Percentiles rank a stretch among this genome's conserved stretches.
phyloP scores from a whole-genome alignment of 1,284 basidiomycete genomes.

The Puccinia brachypodii region DNA sequence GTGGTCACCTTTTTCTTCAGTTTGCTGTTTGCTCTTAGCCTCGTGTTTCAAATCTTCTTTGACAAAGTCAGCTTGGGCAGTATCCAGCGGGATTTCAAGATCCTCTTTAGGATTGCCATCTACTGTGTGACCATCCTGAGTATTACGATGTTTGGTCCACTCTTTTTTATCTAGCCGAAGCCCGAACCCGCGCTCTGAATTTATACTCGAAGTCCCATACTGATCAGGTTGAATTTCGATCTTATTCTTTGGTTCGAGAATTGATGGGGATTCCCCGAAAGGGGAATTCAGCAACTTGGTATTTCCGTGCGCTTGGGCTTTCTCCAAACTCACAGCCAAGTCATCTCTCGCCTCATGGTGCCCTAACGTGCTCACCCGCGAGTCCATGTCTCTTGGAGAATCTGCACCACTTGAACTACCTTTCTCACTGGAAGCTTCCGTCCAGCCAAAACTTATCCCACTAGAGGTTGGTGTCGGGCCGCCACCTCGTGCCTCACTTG shows the following conservation, averaged over 20 bases:
- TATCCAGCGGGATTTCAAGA: neutral
- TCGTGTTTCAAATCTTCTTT: neutral
- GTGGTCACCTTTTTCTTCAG: neutral
- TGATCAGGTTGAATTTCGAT: neutral
- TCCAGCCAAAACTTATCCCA: neutral
- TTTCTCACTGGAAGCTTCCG: neutral
- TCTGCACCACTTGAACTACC: too few species aligned
- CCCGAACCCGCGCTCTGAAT: neutral
- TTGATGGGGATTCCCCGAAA: too few species aligned
- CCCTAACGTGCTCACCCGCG: neutral
- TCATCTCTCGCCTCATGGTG: neutral
- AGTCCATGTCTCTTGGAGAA: neutral
- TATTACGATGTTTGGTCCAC: neutral
- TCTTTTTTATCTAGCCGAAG: neutral
- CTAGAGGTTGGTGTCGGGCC: neutral
- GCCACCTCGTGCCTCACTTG: neutral
- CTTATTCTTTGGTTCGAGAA: too few species aligned
- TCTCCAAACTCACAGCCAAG: neutral
- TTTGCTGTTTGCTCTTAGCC: neutral
- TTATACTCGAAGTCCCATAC: neutral
- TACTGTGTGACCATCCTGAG: neutral
- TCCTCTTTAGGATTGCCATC: neutral
- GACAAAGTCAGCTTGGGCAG: neutral
- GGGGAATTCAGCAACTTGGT: neutral
- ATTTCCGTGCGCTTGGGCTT: neutral